phyloP scores from a whole-genome alignment of 139 green algal genomes.

The Coelastrella sp. region DNA sequence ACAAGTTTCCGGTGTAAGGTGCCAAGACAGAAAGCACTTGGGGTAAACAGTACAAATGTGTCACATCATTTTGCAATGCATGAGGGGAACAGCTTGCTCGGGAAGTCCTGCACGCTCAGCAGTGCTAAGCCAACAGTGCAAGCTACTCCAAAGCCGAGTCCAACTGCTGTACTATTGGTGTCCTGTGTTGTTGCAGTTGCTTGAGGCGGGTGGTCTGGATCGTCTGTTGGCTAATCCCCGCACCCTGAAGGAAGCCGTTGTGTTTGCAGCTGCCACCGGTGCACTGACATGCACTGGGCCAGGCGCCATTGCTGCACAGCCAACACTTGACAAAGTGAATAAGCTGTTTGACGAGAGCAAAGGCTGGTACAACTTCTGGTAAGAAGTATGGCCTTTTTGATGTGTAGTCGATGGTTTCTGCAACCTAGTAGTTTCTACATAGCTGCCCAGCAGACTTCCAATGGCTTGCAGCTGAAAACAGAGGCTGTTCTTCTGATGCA shows the following conservation, averaged over 20 bases:
- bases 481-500: too few relatives aligned
- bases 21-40: too few relatives aligned
- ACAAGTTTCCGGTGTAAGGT: too few relatives aligned
- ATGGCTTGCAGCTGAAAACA: too few relatives aligned
- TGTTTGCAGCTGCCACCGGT: slow-evolving; percentile 66
- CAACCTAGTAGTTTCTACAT: too few relatives aligned
- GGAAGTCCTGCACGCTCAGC: too few relatives aligned
- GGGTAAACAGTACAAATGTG: too few relatives aligned
- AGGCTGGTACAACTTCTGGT: slow-evolving; percentile 67
- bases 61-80: too few relatives aligned
- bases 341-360: slow-evolving; percentile 62
- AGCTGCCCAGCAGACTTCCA: too few relatives aligned
- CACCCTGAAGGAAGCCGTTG: slow-evolving; percentile 70
- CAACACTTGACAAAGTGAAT: slow-evolving; percentile 69
- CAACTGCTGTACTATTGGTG: not conserved
- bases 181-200: not conserved
- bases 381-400: not conserved
- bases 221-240: slow-evolving; percentile 63
- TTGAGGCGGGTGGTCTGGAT: slow-evolving; percentile 75
- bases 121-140: too few relatives aligned
- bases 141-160: not conserved
- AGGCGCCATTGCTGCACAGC: slow-evolving; percentile 86
- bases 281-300: slow-evolving; percentile 78
- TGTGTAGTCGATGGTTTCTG: not conserved
- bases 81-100: too few relatives aligned